Base-by-base conservation (phyloP, 139 green algal genomes). In the Gonium pectorale region DNA sequence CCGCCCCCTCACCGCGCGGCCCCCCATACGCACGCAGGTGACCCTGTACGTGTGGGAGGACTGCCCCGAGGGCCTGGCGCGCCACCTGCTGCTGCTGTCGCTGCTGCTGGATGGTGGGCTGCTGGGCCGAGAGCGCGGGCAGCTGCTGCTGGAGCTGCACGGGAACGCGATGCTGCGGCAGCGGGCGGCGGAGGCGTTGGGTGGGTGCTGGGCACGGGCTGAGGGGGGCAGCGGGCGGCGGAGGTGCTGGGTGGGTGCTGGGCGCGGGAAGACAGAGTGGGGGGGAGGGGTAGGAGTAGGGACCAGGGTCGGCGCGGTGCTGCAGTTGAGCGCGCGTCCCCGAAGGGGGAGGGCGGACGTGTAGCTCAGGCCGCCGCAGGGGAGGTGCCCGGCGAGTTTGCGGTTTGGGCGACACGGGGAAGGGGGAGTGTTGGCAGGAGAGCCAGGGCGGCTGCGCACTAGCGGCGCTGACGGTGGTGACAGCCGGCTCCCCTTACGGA, bases 91-190 rank as follows among this genome's bases (percentile, higher is more conserved):
- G 67, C 90, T 96, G 44, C 49, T 95, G 21, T 79, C 60, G 2
- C 56, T 95, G 15, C 83, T 95, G 43, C 87, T 96, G 52, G 94
- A 96, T 70, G 69, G 49, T 5, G 29, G 11, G 2, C 27, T 94
- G 33, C 63, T 81, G 17, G 33, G 86, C 5, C 75, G 79, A 9
- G 86, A 92, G 31, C 71, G 92, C 0, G 72, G 83, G 35, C 83
- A 95, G 81, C 54, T 81, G 38, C 90, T 96, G 35, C 73, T 96
- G 85, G 94, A 96, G 87, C 63, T 96, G 41, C 91, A 95, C 70
- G 91, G 91, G 41, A 96, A 96, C 44, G 86, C 59, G 11, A 35
- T 94, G 71, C 66, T 96, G 49, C 69, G 91, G 33, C 78, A 93
- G 40, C 85, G 83, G 38, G 94, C 90, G 22, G 86, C 89, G 38